Base-by-base conservation (phyloP, 2,329 filamentous ascomycete genomes). In the Gliomastix tumulicola region DNA sequence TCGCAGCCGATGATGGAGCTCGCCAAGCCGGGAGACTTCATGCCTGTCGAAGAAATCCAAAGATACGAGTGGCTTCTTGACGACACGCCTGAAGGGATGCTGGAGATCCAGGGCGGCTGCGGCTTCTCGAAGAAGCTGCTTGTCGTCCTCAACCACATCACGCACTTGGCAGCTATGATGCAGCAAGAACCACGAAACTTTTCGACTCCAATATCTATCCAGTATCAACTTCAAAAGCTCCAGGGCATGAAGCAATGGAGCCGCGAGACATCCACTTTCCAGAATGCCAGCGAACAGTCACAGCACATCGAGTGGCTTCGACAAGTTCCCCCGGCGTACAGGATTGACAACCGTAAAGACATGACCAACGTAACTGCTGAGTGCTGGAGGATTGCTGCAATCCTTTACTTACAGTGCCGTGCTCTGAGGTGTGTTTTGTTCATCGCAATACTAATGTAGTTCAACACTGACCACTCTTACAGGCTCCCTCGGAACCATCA, bases 311-410 rank as follows among this genome's bases (percentile, higher is more conserved):
- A 53, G 7, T 57, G 53, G 54, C 53, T 61, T n/a, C 48, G 51
- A 16, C 22, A 32, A 3, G 45, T 43, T 13, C 41, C 49, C 0
- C 41, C 47, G 8, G 44, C 39, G 7, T 54, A 44, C 23, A 30
- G 48, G 1, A 55, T 62, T 15, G 35, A 46, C 16, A 47, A 48
- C 4, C 42, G 51, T n/a, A 32, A 49, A 7, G 47, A 49, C 8
- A 65, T 65, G 62, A 64, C 60, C 1, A 52, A 58, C 22, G 55
- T 62, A 9, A 63, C 62, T 6, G 62, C 62, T 1, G 62, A 65
- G 41, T 57, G 60, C 9, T 65, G 62, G 61, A 57, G 62, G 33
- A 39, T 65, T 25, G 56, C 60, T 5, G 58, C 52, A 6, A 53
- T 64, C 7, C 48, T 64, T 7, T 65, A 65, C 40, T 38, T 59